A percentile compares a stretch with the other conserved stretches of the same genome.
phyloP scores from a whole-genome alignment of 129 eudicot species.

The Artemisia tridentata region DNA sequence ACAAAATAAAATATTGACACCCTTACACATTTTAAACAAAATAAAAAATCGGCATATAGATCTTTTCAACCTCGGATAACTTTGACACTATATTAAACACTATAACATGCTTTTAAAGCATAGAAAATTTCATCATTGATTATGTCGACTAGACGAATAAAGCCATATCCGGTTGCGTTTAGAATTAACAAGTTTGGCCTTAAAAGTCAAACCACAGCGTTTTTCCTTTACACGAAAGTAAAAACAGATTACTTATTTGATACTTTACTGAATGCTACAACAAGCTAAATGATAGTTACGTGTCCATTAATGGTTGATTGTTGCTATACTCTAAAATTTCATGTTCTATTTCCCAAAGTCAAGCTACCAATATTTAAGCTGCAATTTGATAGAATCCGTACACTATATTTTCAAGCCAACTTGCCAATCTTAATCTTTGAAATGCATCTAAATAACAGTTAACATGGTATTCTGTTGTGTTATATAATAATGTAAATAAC shows the following conservation, averaged over 20 bases:
- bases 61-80: neutral
- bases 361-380: slow-evolving; percentile 10
- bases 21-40: neutral
- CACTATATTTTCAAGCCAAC: neutral
- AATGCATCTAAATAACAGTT: neutral
- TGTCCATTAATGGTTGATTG: neutral
- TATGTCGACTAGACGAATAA: neutral
- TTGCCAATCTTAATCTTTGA: neutral
- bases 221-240: neutral
- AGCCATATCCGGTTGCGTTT: neutral
- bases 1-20: too few relatives aligned
- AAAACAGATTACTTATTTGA: neutral
- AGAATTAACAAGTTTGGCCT: slow-evolving; percentile 1
- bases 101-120: neutral
- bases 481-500: slow-evolving; percentile 1
- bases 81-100: neutral
- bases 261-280: neutral
- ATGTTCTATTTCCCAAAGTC: slow-evolving; percentile 18
- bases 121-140: neutral
- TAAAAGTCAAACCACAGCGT: slow-evolving; percentile 13
- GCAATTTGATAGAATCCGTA: neutral
- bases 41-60: neutral
- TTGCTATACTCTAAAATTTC: slow-evolving; percentile 5
- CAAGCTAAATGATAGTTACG: neutral
- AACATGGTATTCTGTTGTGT: too few relatives aligned